Conservation (phyloP, 305 asterid genomes). For the Fraxinus greggii region DNA sequence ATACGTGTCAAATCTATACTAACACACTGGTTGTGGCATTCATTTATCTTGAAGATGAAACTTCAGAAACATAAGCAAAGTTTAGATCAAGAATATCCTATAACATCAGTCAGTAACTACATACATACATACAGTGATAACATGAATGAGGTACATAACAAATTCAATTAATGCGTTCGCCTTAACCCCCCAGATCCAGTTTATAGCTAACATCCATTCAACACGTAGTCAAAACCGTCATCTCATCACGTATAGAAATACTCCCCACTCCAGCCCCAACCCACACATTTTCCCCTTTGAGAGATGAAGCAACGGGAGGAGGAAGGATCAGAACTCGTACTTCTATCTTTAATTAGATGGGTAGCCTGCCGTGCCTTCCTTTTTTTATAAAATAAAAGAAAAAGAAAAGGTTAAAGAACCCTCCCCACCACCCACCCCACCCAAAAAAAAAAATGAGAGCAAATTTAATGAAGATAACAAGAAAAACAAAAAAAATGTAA, state of each 20-base stretch:
- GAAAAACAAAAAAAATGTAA: neutral
- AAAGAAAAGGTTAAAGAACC: neutral
- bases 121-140: neutral
- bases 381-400: neutral
- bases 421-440: neutral
- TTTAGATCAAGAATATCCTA: neutral
- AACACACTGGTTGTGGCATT: conserved; percentile 1
- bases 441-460: neutral
- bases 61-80: neutral
- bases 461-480: no score
- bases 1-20: conserved; percentile 2
- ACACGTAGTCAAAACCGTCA: neutral
- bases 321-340: neutral
- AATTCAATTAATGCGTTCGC: neutral
- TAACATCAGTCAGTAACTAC: neutral
- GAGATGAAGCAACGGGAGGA: neutral
- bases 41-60: conserved; percentile 11
- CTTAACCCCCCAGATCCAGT: neutral
- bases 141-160: neutral
- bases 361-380: neutral
- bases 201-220: neutral
- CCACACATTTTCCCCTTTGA: neutral
- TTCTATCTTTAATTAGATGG: neutral
- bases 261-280: neutral
- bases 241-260: neutral